Percentiles rank a stretch among this genome's conserved stretches.
phyloP scores from a whole-genome alignment of 2,329 filamentous ascomycete species.

The Nemania sp. region DNA sequence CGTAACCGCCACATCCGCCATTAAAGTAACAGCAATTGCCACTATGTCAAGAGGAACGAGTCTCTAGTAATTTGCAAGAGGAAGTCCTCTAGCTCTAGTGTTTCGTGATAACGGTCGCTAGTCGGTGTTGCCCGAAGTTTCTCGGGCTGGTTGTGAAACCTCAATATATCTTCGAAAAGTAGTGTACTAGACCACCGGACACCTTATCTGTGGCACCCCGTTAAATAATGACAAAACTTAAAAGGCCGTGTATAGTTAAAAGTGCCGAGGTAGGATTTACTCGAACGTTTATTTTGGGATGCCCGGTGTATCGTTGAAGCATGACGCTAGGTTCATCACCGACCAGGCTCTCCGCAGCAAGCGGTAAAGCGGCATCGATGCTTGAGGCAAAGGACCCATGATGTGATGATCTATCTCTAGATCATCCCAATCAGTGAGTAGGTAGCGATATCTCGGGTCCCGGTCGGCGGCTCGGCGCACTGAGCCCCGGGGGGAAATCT shows the following conservation, averaged over 20 bases:
- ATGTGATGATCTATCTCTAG: neutral
- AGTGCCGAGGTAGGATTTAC: constrained; percentile 31
- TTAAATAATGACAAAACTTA: constrained; percentile 24
- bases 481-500: neutral
- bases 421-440: neutral
- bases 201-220: constrained; percentile 41
- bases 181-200: neutral
- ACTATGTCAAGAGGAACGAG: constrained; percentile 14
- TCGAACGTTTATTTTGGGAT: constrained; percentile 11
- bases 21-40: constrained; percentile 26
- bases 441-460: neutral
- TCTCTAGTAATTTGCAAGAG: neutral
- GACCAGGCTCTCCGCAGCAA: constrained; percentile 34
- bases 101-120: neutral
- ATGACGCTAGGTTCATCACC: constrained; percentile 35
- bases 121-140: constrained; percentile 4
- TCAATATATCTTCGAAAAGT: constrained; percentile 40
- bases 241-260: constrained; percentile 32
- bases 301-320: constrained; percentile 37
- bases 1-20: constrained; percentile 44
- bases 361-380: constrained; percentile 44
- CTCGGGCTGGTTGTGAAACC: constrained; percentile 14
- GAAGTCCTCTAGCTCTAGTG: neutral
- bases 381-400: constrained; percentile 7
- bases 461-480: too few species aligned